Evolutionary conservation across 2,329 filamentous ascomycete genomes (phyloP), one percentile per base, ranked within the genome.

Genomic region (Ciborinia camelliae): DNA sequence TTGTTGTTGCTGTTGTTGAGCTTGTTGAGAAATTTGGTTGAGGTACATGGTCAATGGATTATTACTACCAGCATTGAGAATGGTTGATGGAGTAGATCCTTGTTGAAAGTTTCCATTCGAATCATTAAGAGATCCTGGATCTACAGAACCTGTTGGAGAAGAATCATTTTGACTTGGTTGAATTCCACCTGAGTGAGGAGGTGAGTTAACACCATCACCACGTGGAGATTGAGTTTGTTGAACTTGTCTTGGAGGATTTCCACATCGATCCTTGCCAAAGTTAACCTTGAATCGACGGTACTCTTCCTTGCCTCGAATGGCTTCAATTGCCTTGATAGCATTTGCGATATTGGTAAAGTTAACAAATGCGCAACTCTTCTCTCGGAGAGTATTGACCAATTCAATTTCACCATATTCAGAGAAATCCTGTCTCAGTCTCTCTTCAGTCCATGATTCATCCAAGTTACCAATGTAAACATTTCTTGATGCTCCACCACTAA

Each of bases 341-440:
- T 99, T 99, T 75, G 95, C 95, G 76, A 99, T 99, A 80, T 99
- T 99, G 75, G 95, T 99, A 77, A 99, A 99, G 81, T 99, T 99
- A 77, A 99, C 95, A 76, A 99, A 99, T 0, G 95, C 95, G 77
- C 95, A 99, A 81, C 93, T 97, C 87, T 99, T 99, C 82, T 99
- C 95, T 62, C 95, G 89, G 66, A 99, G 82, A 20, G 95, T 91
- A 79, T 99, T 99, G 68, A 99, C 92, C 69, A 99, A 82, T 80
- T 99, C 95, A 74, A 99, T 98, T 79, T 99, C 95, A 70, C 95
- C 95, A 73, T 91, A 98, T 76, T 98, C 94, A 41, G 93, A 91
- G 77, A 99, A 99, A 79, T 99, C 95, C 77, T 97, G 92, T 75
- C 93, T 88, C 71, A 99, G 82, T 66, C 94, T 90, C 71, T 99